These are phyloP conservation scores for Aphanomyces stellatus DNA, from an alignment of 352 stramenopile species.

Conservation along the genomic window DNA sequence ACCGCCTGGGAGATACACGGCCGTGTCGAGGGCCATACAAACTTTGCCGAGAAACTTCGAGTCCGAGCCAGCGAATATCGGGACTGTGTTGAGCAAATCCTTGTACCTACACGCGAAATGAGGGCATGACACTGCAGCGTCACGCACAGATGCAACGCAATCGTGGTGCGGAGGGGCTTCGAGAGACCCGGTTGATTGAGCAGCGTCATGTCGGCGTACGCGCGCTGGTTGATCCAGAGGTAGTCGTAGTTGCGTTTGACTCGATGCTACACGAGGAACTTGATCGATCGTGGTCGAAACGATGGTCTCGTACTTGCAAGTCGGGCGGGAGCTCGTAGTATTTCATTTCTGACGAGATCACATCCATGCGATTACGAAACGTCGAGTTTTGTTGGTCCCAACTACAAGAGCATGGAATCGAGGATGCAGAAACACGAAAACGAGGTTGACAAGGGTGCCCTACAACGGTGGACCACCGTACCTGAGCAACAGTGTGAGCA, in stretches of 20 bases:
- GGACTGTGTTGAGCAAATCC: conserved; percentile 64
- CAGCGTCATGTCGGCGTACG: conserved; percentile 79
- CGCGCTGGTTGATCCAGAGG: conserved; percentile 78
- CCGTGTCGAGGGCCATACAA: conserved; percentile 66
- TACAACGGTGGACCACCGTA: too few species aligned
- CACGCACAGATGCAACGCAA: conserved; percentile 51
- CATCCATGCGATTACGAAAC: conserved; percentile 77
- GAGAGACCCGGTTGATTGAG: conserved; percentile 70
- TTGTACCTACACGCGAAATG: conserved; percentile 33
- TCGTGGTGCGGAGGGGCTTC: conserved; percentile 62
- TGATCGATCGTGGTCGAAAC: too few species aligned
- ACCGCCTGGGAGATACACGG: conserved; percentile 56
- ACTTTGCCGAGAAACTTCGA: conserved; percentile 66
- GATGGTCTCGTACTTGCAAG: conserved; percentile 27
- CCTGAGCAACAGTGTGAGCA: conserved; percentile 44
- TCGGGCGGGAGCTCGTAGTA: conserved; percentile 70
- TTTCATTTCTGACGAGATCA: conserved; percentile 71
- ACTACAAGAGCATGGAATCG: conserved; percentile 21
- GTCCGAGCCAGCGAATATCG: conserved; percentile 75
- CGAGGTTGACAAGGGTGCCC: too few species aligned
- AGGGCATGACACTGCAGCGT: too few species aligned
- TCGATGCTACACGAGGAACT: conserved; percentile 36
- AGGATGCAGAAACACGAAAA: neutral
- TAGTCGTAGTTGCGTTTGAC: conserved; percentile 77
- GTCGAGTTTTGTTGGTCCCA: conserved; percentile 73